Conservation (phyloP, 805 yeast genomes). For the Wickerhamiella nectarea region DNA sequence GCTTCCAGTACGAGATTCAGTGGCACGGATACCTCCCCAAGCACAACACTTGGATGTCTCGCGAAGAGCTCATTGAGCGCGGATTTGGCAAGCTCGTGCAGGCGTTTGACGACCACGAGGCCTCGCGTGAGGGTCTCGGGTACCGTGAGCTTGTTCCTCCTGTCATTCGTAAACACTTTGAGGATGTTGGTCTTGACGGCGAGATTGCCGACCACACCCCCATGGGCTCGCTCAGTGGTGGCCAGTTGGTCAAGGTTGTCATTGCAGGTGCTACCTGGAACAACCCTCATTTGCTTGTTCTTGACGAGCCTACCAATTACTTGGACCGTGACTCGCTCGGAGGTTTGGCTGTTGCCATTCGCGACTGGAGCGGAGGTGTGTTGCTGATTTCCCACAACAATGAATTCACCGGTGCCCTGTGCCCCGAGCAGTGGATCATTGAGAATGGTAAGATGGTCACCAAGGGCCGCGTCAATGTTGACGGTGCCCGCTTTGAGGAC, state of each 20-base stretch:
- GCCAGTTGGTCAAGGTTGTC: slow-evolving; percentile 94
- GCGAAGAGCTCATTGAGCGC: slow-evolving; percentile 63
- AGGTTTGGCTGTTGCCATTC: slow-evolving; percentile 91
- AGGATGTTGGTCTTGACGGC: slow-evolving; percentile 93
- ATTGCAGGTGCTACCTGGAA: slow-evolving; percentile 99
- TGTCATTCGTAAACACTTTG: slow-evolving; percentile 91
- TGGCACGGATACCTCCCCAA: slow-evolving; percentile 90
- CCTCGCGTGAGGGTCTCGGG: slow-evolving; percentile 97
- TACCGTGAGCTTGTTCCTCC: slow-evolving; percentile 87
- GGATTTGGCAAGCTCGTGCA: slow-evolving; percentile 87
- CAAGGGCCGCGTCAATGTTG: slow-evolving; percentile 66
- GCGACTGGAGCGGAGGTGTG: slow-evolving; percentile 98
- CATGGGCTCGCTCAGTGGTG: slow-evolving; percentile 91
- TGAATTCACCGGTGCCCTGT: slow-evolving; percentile 91
- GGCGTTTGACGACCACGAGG: slow-evolving; percentile 97
- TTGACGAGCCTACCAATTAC: slow-evolving; percentile 97
- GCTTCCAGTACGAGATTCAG: slow-evolving; percentile 92
- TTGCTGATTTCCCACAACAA: slow-evolving; percentile 96
- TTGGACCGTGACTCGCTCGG: slow-evolving; percentile 96
- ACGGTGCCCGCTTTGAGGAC: slow-evolving; percentile 70
- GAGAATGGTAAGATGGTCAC: slow-evolving; percentile 82
- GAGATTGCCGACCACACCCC: slow-evolving; percentile 98
- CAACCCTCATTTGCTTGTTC: slow-evolving; percentile 88
- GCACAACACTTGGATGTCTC: slow-evolving; percentile 85
- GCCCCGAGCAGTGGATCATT: slow-evolving; percentile 98